Conservation (phyloP, 768 basidiomycete genomes). For the Xerocomellus intermedius region DNA sequence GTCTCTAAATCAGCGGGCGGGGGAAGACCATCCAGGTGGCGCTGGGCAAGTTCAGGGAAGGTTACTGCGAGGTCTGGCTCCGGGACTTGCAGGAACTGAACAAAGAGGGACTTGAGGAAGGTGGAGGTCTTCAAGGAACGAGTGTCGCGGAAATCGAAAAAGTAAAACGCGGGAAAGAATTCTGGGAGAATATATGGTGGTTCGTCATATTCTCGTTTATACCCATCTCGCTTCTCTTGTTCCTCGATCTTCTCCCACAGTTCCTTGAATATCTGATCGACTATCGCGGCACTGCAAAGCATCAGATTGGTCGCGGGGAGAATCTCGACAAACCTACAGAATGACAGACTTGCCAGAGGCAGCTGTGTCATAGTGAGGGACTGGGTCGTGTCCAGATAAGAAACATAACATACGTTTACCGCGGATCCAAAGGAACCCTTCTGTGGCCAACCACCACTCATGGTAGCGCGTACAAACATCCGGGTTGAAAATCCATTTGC, state of each 20-base stretch:
- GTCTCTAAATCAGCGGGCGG: constrained; percentile 14
- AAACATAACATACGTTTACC: constrained; percentile 17
- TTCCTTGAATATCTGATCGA: constrained; percentile 24
- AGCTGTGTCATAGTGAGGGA: constrained; percentile 13
- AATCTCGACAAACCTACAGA: constrained; percentile 12
- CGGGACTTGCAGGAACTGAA: constrained; percentile 27
- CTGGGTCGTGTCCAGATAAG: background rate
- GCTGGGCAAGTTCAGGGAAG: constrained; percentile 22
- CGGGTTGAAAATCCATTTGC: constrained; percentile 22
- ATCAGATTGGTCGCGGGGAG: constrained; percentile 3
- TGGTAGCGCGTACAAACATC: constrained; percentile 18
- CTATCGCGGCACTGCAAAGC: constrained; percentile 19
- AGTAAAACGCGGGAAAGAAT: constrained; percentile 27
- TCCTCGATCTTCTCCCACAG: constrained; percentile 22
- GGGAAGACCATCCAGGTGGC: constrained; percentile 15
- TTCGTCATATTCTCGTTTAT: constrained; percentile 14
- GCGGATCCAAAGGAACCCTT: constrained; percentile 27
- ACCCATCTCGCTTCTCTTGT: constrained; percentile 18
- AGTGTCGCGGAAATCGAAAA: constrained; percentile 29
- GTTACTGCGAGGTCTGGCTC: constrained; percentile 18
- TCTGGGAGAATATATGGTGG: constrained; percentile 20
- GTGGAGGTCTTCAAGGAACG: constrained; percentile 16
- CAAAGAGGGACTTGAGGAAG: constrained; percentile 25
- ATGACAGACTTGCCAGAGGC: constrained; percentile 25
- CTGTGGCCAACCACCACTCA: constrained; percentile 17